phyloP scores from a whole-genome alignment of 495 filamentous ascomycete genomes.

The Viridothelium virens region DNA sequence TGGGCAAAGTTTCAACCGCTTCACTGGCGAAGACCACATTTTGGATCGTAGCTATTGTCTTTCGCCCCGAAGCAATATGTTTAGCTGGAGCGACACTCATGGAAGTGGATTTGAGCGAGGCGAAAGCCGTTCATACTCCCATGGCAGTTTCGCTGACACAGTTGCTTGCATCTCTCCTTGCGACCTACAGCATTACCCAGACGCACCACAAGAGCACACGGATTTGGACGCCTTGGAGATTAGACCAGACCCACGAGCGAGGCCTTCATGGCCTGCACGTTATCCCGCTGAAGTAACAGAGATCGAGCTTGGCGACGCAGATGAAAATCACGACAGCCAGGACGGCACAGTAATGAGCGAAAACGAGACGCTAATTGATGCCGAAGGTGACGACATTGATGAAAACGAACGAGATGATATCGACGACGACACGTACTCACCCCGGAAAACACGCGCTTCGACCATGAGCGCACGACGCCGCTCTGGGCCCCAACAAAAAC shows the following conservation, averaged over 20 bases:
- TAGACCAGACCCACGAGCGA: background rate
- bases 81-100: background rate
- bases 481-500: background rate
- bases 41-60: slow-evolving; percentile 2
- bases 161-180: slow-evolving; percentile 20
- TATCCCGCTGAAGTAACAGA: slow-evolving; percentile 11
- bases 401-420: slow-evolving; percentile 1
- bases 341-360: slow-evolving; percentile 12
- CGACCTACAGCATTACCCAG: slow-evolving; percentile 27
- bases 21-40: background rate
- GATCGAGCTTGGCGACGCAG: slow-evolving; percentile 19
- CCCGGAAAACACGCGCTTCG: slow-evolving; percentile 4
- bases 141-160: slow-evolving; percentile 7
- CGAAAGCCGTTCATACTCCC: background rate
- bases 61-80: background rate
- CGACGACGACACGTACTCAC: background rate
- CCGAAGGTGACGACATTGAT: slow-evolving; percentile 19
- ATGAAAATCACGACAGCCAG: slow-evolving; percentile 18
- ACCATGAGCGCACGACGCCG: slow-evolving; percentile 5
- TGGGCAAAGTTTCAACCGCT: slow-evolving; percentile 5
- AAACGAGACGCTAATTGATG: slow-evolving; percentile 14
- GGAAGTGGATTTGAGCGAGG: background rate
- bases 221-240: slow-evolving; percentile 16
- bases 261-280: slow-evolving; percentile 18
- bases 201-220: slow-evolving; percentile 7